Evolutionary conservation across 2,329 filamentous ascomycete genomes (phyloP).

Genomic region (Botrytis medusae): DNA sequence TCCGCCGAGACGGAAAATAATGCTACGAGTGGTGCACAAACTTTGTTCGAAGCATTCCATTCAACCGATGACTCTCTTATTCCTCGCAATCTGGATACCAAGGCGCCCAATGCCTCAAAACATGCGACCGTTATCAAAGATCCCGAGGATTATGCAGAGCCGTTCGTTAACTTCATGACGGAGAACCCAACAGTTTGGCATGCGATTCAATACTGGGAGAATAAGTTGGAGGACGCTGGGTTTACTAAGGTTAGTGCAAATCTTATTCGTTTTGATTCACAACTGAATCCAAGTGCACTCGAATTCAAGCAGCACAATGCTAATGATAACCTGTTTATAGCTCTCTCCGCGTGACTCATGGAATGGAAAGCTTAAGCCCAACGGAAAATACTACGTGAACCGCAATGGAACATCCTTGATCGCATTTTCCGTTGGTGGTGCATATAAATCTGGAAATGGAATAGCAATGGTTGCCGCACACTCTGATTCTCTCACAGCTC

Average conservation of each 20-base stretch:
- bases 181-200: conserved; percentile 94
- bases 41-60: conserved; percentile 30
- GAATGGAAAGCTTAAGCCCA: conserved; percentile 67
- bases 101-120: neutral
- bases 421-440: conserved; percentile 77
- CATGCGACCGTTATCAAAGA: conserved; percentile 27
- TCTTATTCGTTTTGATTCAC: neutral
- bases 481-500: conserved; percentile 87
- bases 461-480: conserved; percentile 88
- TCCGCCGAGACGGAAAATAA: neutral
- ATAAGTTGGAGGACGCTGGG: conserved; percentile 68
- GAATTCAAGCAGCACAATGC: neutral
- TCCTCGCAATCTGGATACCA: neutral
- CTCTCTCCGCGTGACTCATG: conserved; percentile 79
- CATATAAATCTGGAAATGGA: conserved; percentile 82
- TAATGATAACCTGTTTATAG: conserved; percentile 41
- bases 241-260: conserved; percentile 63
- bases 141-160: conserved; percentile 71
- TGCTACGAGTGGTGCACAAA: conserved; percentile 15
- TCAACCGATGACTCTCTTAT: neutral
- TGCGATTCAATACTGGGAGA: conserved; percentile 75
- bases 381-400: conserved; percentile 85
- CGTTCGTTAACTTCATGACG: conserved; percentile 84
- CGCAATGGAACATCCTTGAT: conserved; percentile 85
- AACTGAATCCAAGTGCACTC: neutral